These are phyloP conservation scores for Fusarium nanum DNA, from an alignment of 2,329 filamentous ascomycete genomes.

Conservation along the genomic window DNA sequence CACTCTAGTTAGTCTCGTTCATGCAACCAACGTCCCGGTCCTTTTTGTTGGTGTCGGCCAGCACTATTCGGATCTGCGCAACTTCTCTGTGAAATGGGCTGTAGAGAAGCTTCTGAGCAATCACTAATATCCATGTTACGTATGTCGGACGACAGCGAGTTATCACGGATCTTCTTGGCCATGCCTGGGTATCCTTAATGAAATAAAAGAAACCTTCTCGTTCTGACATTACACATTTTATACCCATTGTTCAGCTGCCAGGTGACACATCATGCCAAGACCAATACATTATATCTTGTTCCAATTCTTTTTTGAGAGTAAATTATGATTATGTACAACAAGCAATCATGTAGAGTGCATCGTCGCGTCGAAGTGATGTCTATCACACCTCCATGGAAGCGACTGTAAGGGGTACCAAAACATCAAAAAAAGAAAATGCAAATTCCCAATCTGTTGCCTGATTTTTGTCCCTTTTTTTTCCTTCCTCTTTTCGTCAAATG, in stretches of 20 bases:
- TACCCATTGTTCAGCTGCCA: not conserved
- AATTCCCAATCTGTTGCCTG: conserved; percentile 9
- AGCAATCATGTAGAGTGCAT: conserved; percentile 25
- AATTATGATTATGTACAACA: conserved; percentile 47
- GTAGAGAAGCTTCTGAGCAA: conserved; percentile 72
- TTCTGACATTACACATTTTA: not conserved
- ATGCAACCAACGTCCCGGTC: conserved; percentile 95
- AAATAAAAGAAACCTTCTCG: conserved; percentile 11
- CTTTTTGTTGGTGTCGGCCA: conserved; percentile 85
- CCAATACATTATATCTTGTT: conserved; percentile 3
- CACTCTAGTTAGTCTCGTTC: conserved; percentile 95
- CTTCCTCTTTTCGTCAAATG: not conserved
- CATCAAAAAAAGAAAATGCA: conserved; percentile 28
- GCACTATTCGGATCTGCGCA: conserved; percentile 75
- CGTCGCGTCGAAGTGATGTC: conserved; percentile 20
- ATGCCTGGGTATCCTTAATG: conserved; percentile 10
- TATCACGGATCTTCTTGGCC: conserved; percentile 6
- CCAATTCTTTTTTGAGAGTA: conserved; percentile 32
- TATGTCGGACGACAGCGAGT: not conserved
- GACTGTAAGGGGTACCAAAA: conserved; percentile 23
- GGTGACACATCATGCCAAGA: not conserved
- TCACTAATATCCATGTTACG: conserved; percentile 50
- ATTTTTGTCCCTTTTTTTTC: conserved; percentile 17
- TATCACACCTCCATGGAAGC: conserved; percentile 42
- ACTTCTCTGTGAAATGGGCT: conserved; percentile 76